Evolutionary conservation across 2,329 filamentous ascomycete species (phyloP).

Genomic region (Cyphellophora europaea): DNA sequence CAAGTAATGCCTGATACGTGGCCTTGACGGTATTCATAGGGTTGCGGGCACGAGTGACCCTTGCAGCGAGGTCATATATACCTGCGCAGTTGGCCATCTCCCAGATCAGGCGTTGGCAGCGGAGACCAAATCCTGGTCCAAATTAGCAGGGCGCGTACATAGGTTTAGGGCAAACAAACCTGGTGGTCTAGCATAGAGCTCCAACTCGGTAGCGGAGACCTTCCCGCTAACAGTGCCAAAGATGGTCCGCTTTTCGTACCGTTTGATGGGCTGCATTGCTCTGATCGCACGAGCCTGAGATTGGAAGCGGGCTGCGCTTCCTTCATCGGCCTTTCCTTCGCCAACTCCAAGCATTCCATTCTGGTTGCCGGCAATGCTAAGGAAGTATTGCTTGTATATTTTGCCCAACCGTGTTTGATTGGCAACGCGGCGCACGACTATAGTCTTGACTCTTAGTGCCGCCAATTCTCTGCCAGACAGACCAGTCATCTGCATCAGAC

Average conservation of each 20-base stretch:
- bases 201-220: conserved; percentile 76
- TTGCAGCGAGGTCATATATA: conserved; percentile 76
- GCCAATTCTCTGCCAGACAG: conserved; percentile 38
- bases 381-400: conserved; percentile 63
- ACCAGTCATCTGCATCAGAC: conserved; percentile 49
- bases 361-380: conserved; percentile 78
- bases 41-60: conserved; percentile 77
- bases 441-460: conserved; percentile 55
- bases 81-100: conserved; percentile 85
- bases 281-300: conserved; percentile 72
- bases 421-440: conserved; percentile 65
- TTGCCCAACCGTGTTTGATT: conserved; percentile 98
- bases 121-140: conserved; percentile 77
- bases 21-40: conserved; percentile 98
- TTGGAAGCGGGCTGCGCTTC: conserved; percentile 57
- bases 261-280: conserved; percentile 84
- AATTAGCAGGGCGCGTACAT: no score
- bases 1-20: conserved; percentile 69
- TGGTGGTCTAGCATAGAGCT: conserved; percentile 73
- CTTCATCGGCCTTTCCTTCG: conserved; percentile 77
- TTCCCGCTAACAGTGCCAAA: conserved; percentile 78
- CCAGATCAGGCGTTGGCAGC: conserved; percentile 83
- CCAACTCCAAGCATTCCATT: conserved; percentile 81
- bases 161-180: conserved; percentile 54
- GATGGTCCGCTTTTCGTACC: conserved; percentile 88